phyloP scores from a whole-genome alignment of 1,284 basidiomycete species.

The Moesziomyces sp. region DNA sequence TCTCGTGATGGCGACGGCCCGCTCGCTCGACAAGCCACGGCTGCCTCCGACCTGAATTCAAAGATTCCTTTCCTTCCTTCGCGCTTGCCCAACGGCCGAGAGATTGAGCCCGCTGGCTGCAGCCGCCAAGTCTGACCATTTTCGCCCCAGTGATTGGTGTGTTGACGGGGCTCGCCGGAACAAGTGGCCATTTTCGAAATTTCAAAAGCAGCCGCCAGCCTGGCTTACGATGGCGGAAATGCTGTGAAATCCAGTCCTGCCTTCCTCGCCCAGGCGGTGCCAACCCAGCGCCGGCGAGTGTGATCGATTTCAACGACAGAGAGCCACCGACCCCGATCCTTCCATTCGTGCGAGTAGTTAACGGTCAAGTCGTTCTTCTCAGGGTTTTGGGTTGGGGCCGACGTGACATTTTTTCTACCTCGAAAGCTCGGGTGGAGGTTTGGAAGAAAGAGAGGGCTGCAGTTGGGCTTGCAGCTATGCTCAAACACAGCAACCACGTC shows the following conservation, averaged over 20 bases:
- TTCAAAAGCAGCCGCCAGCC: background rate
- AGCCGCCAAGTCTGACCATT: slow-evolving; percentile 22
- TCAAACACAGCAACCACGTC: no score
- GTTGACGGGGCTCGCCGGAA: background rate
- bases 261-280: background rate
- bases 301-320: slow-evolving; percentile 35
- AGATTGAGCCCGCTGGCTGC: background rate
- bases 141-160: slow-evolving; percentile 28
- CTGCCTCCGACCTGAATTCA: slow-evolving; percentile 1
- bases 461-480: background rate
- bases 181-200: slow-evolving; percentile 4
- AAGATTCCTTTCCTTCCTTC: slow-evolving; percentile 27
- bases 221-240: no score
- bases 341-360: slow-evolving; percentile 38
- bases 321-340: background rate
- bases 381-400: slow-evolving; percentile 4
- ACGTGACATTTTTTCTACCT: background rate
- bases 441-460: slow-evolving; percentile 13
- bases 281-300: slow-evolving; percentile 12
- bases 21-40: slow-evolving; percentile 1
- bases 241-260: background rate
- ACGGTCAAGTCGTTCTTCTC: background rate
- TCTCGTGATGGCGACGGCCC: slow-evolving; percentile 6
- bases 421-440: slow-evolving; percentile 27
- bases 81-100: slow-evolving; percentile 3